Conservation (phyloP, 2,329 filamentous ascomycete genomes). For the Neonectria punicea region DNA sequence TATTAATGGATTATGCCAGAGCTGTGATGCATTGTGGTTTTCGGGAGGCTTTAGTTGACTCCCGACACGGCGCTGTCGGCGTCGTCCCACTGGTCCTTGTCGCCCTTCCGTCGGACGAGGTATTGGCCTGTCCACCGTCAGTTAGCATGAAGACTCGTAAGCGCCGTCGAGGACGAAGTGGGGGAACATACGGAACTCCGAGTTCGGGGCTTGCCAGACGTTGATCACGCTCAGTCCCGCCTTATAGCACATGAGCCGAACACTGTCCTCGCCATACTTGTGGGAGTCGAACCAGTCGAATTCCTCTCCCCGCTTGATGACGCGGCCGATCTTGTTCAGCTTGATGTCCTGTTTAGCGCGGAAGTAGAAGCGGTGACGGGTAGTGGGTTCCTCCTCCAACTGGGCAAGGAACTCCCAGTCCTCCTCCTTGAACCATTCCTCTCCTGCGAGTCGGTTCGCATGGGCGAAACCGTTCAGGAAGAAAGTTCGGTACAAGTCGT, state of each 20-base stretch:
- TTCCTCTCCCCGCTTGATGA: slow-evolving; percentile 48
- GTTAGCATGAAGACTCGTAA: slow-evolving; percentile 34
- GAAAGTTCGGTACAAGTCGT: slow-evolving; percentile 50
- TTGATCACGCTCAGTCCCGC: slow-evolving; percentile 50
- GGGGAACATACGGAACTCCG: slow-evolving; percentile 51
- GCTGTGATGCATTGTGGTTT: slow-evolving; percentile 18
- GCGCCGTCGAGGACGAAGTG: not conserved
- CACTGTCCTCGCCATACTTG: slow-evolving; percentile 51
- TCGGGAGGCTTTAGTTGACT: slow-evolving; percentile 32
- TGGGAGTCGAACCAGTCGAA: slow-evolving; percentile 58
- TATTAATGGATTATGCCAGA: slow-evolving; percentile 28
- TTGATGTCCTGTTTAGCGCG: slow-evolving; percentile 48
- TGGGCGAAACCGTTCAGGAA: slow-evolving; percentile 53
- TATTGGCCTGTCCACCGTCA: slow-evolving; percentile 48
- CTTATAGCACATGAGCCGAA: slow-evolving; percentile 53
- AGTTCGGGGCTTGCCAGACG: slow-evolving; percentile 50
- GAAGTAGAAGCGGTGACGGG: slow-evolving; percentile 54
- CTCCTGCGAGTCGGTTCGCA: slow-evolving; percentile 49
- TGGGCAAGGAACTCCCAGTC: slow-evolving; percentile 53
- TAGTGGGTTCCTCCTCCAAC: slow-evolving; percentile 50
- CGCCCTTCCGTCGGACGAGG: slow-evolving; percentile 47
- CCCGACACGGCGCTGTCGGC: slow-evolving; percentile 53
- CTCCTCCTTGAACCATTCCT: slow-evolving; percentile 48
- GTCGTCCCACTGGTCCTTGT: slow-evolving; percentile 47
- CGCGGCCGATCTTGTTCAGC: slow-evolving; percentile 37